Base-by-base conservation (phyloP, 768 basidiomycete species). In the Candolleomyces aberdarensis region DNA sequence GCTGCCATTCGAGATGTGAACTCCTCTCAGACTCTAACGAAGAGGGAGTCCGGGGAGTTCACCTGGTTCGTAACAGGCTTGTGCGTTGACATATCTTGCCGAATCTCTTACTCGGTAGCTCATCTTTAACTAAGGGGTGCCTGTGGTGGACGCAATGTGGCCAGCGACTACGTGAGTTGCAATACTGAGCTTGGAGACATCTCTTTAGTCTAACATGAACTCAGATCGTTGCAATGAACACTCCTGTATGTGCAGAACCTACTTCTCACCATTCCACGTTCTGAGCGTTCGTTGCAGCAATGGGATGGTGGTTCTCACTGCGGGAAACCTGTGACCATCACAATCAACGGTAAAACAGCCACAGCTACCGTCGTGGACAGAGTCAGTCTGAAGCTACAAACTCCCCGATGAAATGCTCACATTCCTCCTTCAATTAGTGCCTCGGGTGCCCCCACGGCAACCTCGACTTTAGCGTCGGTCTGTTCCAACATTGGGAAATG, bases 191-290 rank as follows among this genome's bases (percentile, higher is more conserved):
- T 26, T 44, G 14, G 49, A 20, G 19, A 5, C 49, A 14, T 29
- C 14, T 31, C 1, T 1, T 19, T 22, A 14, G 19, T n/a, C 14
- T 29, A 51, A 14, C 19, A 51, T 29, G 22, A 20, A n/a, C 15
- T 43, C 63, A 81, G 80, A 76, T 83, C 46, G 79, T 82, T 19
- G 81, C 81, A 13, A 59, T 82, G 48, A 78, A 78, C 56, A 65
- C 71, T 40, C 68, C 66, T 51, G 80, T 81, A 64, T 59, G 76
- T 62, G 43, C 57, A 62, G 10, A n/a, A 10, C 29, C 17, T 39
- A 32, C 15, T 20, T 51, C 19, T n/a, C 7, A 15, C 26, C 10
- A 54, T 13, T 15, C 3, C 32, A 50, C 26, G 14, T 22, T n/a
- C 6, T 22, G 44, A 53, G 40, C 43, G 40, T 56, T 39, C 15